phyloP scores from a whole-genome alignment of 805 yeast genomes.

The Kluyveromyces nonfermentans region DNA sequence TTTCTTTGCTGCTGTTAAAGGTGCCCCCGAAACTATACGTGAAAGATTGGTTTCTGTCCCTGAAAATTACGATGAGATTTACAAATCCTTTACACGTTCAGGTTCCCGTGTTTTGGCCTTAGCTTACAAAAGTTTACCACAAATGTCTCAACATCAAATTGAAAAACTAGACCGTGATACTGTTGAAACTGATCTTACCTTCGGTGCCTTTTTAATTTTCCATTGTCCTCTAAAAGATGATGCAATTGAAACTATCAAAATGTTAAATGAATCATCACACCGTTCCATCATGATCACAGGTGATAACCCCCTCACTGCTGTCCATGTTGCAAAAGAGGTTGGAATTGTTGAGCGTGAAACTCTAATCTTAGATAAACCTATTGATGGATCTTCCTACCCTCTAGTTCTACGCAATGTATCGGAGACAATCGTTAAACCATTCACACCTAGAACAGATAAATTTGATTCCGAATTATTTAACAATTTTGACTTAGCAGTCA shows the following conservation, averaged over 20 bases:
- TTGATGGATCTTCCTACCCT: slow-evolving; percentile 40
- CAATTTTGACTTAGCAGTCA: slow-evolving; percentile 76
- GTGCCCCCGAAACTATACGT: slow-evolving; percentile 95
- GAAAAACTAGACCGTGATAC: slow-evolving; percentile 61
- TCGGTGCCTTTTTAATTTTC: slow-evolving; percentile 93
- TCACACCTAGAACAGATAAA: slow-evolving; percentile 41
- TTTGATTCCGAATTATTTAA: slow-evolving; percentile 42
- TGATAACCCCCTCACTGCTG: slow-evolving; percentile 96
- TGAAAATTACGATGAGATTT: slow-evolving; percentile 69
- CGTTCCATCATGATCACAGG: slow-evolving; percentile 98
- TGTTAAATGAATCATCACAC: slow-evolving; percentile 92
- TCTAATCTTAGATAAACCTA: slow-evolving; percentile 76
- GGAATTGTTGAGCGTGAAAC: slow-evolving; percentile 76
- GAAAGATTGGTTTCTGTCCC: slow-evolving; percentile 68
- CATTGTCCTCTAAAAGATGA: slow-evolving; percentile 94
- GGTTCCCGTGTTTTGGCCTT: slow-evolving; percentile 97
- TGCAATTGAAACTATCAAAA: slow-evolving; percentile 80
- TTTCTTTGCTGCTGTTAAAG: slow-evolving; percentile 78
- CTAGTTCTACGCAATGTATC: slow-evolving; percentile 81
- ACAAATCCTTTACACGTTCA: slow-evolving; percentile 83
- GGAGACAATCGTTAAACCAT: slow-evolving; percentile 63
- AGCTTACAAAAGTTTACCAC: slow-evolving; percentile 68
- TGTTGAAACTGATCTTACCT: slow-evolving; percentile 63
- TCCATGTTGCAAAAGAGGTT: slow-evolving; percentile 93
- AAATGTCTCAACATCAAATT: slow-evolving; percentile 39